Conservation (phyloP, 2,329 filamentous ascomycete genomes). For the Colletotrichum sp. region DNA sequence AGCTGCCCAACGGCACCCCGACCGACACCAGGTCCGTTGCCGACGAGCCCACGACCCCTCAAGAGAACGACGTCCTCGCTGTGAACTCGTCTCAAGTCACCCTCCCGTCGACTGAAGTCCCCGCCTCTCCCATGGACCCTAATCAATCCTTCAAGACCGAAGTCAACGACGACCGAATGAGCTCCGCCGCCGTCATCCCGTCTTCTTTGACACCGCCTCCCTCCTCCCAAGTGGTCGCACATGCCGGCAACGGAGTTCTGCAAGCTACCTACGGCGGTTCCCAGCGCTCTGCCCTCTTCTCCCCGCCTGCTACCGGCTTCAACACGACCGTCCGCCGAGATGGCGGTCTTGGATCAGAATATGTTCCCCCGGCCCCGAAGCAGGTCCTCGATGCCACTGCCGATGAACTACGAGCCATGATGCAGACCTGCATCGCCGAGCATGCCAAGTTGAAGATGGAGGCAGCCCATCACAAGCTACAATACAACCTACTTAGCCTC, state of each 20-base stretch:
- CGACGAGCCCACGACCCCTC: constrained; percentile 37
- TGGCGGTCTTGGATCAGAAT: constrained; percentile 37
- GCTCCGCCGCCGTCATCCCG: constrained; percentile 52
- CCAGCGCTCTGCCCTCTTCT: constrained; percentile 54
- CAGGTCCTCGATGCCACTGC: constrained; percentile 57
- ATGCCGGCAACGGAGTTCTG: constrained; percentile 28
- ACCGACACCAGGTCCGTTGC: constrained; percentile 23
- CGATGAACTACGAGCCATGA: constrained; percentile 61
- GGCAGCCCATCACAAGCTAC: constrained; percentile 87
- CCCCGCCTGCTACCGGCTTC: constrained; percentile 55
- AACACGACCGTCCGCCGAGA: constrained; percentile 31
- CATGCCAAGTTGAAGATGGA: constrained; percentile 74
- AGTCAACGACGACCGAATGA: constrained; percentile 48
- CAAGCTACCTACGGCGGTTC: constrained; percentile 37
- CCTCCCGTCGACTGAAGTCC: constrained; percentile 61
- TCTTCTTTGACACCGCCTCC: constrained; percentile 64
- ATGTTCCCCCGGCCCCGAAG: constrained; percentile 48
- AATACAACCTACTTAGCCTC: constrained; percentile 82
- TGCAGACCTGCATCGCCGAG: constrained; percentile 59
- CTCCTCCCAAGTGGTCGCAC: constrained; percentile 52
- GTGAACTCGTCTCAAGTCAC: constrained; percentile 53
- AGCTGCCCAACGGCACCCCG: constrained; percentile 32
- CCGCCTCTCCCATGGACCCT: constrained; percentile 56
- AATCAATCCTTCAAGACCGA: constrained; percentile 55
- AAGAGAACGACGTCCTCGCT: constrained; percentile 28